phyloP scores from a whole-genome alignment of 179 eudicot species.

The Spinacia oleracea region DNA sequence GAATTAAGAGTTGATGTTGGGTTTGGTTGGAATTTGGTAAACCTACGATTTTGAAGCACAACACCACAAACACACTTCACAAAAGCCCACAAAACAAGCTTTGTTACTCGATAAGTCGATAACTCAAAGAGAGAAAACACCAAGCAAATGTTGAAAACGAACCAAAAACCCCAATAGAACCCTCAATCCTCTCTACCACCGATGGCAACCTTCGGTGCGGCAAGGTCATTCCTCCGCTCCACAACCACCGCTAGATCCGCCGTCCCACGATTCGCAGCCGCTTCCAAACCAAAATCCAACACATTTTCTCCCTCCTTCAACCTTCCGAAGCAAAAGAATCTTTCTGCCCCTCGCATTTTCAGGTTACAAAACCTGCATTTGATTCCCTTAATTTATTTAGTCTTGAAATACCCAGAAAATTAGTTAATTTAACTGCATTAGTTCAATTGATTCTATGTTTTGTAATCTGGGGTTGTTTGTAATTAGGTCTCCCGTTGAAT shows the following conservation, averaged over 20 bases:
- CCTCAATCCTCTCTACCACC: not conserved
- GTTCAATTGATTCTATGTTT: not conserved
- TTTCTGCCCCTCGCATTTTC: conserved; percentile 63
- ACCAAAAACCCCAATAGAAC: conserved; percentile 33
- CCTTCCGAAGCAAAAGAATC: conserved; percentile 49
- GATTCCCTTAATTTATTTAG: not conserved
- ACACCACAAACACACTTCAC: not conserved
- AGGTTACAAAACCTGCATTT: conserved; percentile 37
- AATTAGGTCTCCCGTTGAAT: conserved; percentile 67
- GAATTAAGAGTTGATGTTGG: too few relatives aligned
- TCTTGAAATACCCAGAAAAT: not conserved
- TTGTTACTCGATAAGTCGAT: too few relatives aligned
- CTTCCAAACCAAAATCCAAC: conserved; percentile 35
- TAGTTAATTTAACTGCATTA: not conserved
- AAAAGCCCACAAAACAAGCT: not conserved
- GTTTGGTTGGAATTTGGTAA: too few relatives aligned
- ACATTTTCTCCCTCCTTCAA: conserved; percentile 43
- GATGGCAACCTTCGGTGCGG: conserved; percentile 59
- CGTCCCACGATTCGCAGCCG: conserved; percentile 37
- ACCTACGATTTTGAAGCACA: too few relatives aligned
- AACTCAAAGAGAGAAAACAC: not conserved
- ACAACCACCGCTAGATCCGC: conserved; percentile 36
- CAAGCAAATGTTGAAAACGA: not conserved
- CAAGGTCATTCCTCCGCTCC: conserved; percentile 65
- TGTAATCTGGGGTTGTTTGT: not conserved